Conservation (phyloP, 2,329 filamentous ascomycete genomes). For the Fusarium sp. region DNA sequence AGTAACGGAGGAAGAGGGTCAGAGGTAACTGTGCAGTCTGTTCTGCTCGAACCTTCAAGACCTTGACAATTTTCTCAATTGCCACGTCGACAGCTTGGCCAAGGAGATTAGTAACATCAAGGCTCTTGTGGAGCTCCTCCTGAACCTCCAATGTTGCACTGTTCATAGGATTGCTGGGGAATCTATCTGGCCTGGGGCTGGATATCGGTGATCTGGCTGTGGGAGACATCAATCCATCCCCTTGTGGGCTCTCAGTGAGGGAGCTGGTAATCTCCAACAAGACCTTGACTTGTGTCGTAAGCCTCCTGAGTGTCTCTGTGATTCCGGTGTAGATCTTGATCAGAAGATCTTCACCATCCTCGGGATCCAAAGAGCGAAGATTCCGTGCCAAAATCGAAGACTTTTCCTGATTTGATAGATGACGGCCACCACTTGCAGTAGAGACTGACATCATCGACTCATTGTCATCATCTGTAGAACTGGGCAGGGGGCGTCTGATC, state of each 20-base stretch:
- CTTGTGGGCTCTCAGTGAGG: constrained; percentile 56
- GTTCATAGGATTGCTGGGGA: constrained; percentile 32
- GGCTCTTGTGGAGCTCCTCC: constrained; percentile 77
- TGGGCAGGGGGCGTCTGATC: constrained; percentile 85
- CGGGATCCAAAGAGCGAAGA: constrained; percentile 80
- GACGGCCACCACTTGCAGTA: constrained; percentile 73
- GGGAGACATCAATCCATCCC: constrained; percentile 56
- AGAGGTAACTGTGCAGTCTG: constrained; percentile 74
- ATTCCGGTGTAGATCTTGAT: constrained; percentile 85
- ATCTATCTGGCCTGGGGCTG: constrained; percentile 55
- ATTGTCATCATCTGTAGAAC: constrained; percentile 91
- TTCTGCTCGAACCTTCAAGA: constrained; percentile 79
- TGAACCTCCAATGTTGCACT: constrained; percentile 61
- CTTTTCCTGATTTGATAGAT: constrained; percentile 84
- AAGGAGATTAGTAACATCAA: constrained; percentile 80
- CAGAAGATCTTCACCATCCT: constrained; percentile 85
- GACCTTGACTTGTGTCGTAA: constrained; percentile 92
- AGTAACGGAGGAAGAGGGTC: constrained; percentile 79
- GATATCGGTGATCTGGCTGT: constrained; percentile 60
- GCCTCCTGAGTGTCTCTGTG: constrained; percentile 82
- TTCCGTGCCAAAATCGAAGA: constrained; percentile 89
- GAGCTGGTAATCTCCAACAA: constrained; percentile 92
- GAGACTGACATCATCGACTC: constrained; percentile 88
- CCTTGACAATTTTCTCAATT: constrained; percentile 77
- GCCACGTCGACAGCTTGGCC: constrained; percentile 83